phyloP scores from a whole-genome alignment of 768 basidiomycete genomes.

The Calocybe gangraenosa region DNA sequence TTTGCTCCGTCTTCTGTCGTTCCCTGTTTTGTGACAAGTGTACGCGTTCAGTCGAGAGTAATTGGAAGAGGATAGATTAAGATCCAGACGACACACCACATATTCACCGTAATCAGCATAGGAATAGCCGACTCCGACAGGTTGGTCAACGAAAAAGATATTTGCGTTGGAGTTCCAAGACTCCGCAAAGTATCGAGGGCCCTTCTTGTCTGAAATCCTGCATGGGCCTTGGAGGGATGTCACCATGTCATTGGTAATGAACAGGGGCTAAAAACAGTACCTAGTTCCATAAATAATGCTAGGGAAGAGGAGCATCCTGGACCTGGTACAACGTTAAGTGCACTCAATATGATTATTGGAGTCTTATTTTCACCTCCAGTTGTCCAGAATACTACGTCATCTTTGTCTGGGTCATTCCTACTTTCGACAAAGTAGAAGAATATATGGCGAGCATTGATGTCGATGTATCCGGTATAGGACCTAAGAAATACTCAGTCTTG shows the following conservation, averaged over 20 bases:
- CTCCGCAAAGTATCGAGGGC: slow-evolving; percentile 50
- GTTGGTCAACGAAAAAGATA: slow-evolving; percentile 61
- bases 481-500: slow-evolving; percentile 16
- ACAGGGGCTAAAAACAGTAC: slow-evolving; percentile 37
- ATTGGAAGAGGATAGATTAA: too few relatives aligned
- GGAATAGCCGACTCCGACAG: slow-evolving; percentile 57
- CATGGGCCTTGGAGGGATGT: slow-evolving; percentile 52
- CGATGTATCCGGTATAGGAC: slow-evolving; percentile 44
- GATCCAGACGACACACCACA: slow-evolving; percentile 50
- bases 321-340: slow-evolving; percentile 22
- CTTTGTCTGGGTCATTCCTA: slow-evolving; percentile 51
- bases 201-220: slow-evolving; percentile 46
- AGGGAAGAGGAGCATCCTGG: slow-evolving; percentile 41
- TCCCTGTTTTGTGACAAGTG: background rate
- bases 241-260: background rate
- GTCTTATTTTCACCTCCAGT: slow-evolving; percentile 33
- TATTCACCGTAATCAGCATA: slow-evolving; percentile 61
- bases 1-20: background rate
- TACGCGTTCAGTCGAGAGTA: too few relatives aligned
- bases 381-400: slow-evolving; percentile 60
- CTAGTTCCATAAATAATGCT: slow-evolving; percentile 72
- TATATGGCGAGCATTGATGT: slow-evolving; percentile 41
- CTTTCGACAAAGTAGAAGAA: slow-evolving; percentile 65
- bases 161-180: slow-evolving; percentile 70
- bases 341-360: background rate